These are phyloP conservation scores for Trichomonas vaginalis DNA, from an alignment of 208 protist genomes.

Conservation along the genomic window DNA sequence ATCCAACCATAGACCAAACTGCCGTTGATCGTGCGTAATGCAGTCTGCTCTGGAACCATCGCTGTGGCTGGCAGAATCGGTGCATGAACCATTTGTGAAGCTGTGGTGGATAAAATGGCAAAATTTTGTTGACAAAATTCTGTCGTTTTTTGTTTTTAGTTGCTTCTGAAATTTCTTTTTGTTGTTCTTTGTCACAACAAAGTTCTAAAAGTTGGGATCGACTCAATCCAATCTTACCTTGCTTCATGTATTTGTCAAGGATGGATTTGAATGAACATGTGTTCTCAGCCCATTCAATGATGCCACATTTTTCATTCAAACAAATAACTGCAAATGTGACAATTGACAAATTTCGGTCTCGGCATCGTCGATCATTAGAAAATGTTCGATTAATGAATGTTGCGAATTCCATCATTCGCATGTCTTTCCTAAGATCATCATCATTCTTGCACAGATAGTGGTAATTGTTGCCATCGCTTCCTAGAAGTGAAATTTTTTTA, in stretches of 20 bases:
- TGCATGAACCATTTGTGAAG: background rate
- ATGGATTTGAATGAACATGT: background rate
- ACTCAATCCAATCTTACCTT: background rate
- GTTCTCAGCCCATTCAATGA: slow-evolving; percentile 10
- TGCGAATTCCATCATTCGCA: slow-evolving; percentile 16
- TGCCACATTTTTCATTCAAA: background rate
- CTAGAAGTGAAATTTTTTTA: background rate
- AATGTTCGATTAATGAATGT: background rate
- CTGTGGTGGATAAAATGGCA: background rate
- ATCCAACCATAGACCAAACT: slow-evolving; percentile 79
- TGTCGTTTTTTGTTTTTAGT: background rate
- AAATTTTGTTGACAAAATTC: background rate
- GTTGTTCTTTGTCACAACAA: background rate
- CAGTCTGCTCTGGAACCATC: background rate
- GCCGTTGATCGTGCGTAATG: slow-evolving; percentile 54
- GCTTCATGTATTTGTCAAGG: background rate
- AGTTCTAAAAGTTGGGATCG: background rate
- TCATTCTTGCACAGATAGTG: background rate
- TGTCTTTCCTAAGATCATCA: slow-evolving; percentile 9
- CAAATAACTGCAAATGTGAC: slow-evolving; percentile 4
- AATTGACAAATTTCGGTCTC: background rate
- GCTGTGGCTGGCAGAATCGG: background rate
- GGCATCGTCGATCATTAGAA: background rate
- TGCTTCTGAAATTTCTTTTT: background rate
- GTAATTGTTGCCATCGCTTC: background rate